Evolutionary conservation across 2,329 filamentous ascomycete genomes (phyloP), one percentile per base, ranked within the genome.

Genomic region (Xylaria sp.): DNA sequence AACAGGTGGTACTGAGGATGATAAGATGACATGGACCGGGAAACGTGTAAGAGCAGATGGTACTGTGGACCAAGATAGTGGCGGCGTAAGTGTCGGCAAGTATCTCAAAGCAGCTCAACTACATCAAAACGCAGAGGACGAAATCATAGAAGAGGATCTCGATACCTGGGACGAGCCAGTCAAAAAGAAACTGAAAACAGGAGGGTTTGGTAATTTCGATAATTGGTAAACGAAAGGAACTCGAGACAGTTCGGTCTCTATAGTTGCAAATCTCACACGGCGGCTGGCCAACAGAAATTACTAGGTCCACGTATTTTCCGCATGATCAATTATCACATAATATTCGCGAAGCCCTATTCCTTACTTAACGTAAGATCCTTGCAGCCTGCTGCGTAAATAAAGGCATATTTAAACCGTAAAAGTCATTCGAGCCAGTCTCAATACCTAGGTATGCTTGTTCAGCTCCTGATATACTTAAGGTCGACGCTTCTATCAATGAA

Each of bases 161-260:
- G 90, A 91, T 67, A 83, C 86, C 44, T 91, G 89, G 79, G 89
- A 89, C 63, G 90, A 93, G 74, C 93, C 92, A 21, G 88, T 85
- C 3, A 90, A 88, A 80, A 98, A 98, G 82, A 98, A 97, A 82
- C 81, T 84, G 1, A 96, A 92, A 78, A 85, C 84, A 27, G 88
- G 89, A 13, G 94, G 93, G 0, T 99, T 98, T 84, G 94, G 95
- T 2, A 97, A 98, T 80, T 99, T 99, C 79, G 94, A 97, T 81
- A 88, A 84, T 44, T 99, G 96, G 95, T 98, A 83, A 82, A 71
- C 21, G 18, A 32, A 50, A 55, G 21, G n/a, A 55, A 44, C 27
- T 29, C 13, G 18, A 47, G 23, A 27, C 54, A n/a, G 1, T 21
- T 37, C 37, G 10, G 4, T 42, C 44, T 44, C 53, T 40, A 10